Base-by-base conservation (phyloP, 2,329 filamentous ascomycete genomes). In the Amauroascus verrucosus region DNA sequence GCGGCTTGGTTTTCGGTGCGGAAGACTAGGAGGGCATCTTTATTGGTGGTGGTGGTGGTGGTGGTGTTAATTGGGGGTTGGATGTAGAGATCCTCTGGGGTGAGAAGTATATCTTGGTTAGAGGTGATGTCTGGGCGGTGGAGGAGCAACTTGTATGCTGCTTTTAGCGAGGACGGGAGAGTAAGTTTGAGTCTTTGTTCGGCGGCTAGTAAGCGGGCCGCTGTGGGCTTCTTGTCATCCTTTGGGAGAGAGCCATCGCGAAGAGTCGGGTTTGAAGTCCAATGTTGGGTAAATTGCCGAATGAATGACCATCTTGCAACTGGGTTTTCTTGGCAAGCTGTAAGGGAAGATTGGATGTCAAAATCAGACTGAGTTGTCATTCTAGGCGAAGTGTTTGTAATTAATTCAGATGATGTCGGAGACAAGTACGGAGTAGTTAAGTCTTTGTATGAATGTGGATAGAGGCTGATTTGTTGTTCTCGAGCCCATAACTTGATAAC, bases 1-100 rank as follows among this genome's bases (percentile, higher is more conserved):
- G 30, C 47, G 33, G 13, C 35, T 38, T 49, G 47, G 14, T 49
- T 49, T 28, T 49, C 47, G 5, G 47, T 49, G 28, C 47, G 47
- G 20, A 49, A 49, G 7, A 49, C 33, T 4, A 49, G 32, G n/a
- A 16, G 3, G 13, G 14, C 33, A 13, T 48, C 20, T 5, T 7
- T n/a, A 1, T 32, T 38, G 7, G n/a, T 16, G 13, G 4, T 14
- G 13, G 13, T 30, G 11, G 8, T 47, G 2, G 16, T 32, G 37
- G 11, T 4, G 33, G 9, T 20, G 37, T 18, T 18, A 16, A 2
- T 20, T 9, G 13, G 46, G 24, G 24, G 30, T 2, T 49, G 8
- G 20, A 49, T 49, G 33, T 49, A 49, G 22, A 49, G 47, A 6
- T 49, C 35, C n/a, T 49, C 33, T 1, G 33, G 47, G 3, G 35